These are phyloP conservation scores for Pseudogymnoascus sp. DNA, from an alignment of 2,329 filamentous ascomycete genomes.

Conservation along the genomic window DNA sequence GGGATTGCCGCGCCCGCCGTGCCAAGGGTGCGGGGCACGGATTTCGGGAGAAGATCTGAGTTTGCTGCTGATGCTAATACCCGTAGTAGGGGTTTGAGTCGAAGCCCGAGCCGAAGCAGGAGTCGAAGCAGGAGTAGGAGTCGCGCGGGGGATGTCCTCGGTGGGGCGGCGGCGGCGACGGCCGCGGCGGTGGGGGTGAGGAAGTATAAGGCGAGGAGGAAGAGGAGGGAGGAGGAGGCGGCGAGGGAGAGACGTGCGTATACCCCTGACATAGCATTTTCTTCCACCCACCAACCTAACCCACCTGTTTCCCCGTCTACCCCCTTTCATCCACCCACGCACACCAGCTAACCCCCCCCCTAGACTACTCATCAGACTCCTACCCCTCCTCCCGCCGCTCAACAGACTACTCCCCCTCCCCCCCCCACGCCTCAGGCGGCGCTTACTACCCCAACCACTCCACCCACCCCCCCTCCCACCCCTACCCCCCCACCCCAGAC, in stretches of 20 bases:
- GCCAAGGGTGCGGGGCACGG: constrained; percentile 29
- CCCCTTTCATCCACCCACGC: neutral
- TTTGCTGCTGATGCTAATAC: constrained; percentile 20
- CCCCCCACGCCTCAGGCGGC: constrained; percentile 27
- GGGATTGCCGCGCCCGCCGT: constrained; percentile 36
- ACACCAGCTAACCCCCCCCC: neutral
- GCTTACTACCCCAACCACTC: constrained; percentile 20
- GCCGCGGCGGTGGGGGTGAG: constrained; percentile 56
- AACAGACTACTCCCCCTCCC: constrained; percentile 25
- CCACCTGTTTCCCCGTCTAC: neutral
- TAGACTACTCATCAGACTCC: neutral
- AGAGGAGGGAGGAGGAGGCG: constrained; percentile 30
- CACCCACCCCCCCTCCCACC: neutral
- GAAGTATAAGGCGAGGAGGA: constrained; percentile 44
- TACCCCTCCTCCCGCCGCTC: neutral
- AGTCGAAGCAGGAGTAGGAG: constrained; percentile 44
- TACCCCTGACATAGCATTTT: neutral
- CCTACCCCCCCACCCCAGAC: neutral
- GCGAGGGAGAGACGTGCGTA: constrained; percentile 11
- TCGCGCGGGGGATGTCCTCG: constrained; percentile 45
- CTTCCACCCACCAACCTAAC: neutral
- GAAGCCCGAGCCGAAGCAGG: constrained; percentile 1
- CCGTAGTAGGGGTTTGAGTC: constrained; percentile 24
- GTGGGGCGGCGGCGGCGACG: constrained; percentile 45
- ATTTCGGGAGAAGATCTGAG: constrained; percentile 17